A percentile compares a stretch with the other conserved stretches of the same genome.
phyloP scores from a whole-genome alignment of 2,329 filamentous ascomycete genomes.

The Raffaelea arxii region DNA sequence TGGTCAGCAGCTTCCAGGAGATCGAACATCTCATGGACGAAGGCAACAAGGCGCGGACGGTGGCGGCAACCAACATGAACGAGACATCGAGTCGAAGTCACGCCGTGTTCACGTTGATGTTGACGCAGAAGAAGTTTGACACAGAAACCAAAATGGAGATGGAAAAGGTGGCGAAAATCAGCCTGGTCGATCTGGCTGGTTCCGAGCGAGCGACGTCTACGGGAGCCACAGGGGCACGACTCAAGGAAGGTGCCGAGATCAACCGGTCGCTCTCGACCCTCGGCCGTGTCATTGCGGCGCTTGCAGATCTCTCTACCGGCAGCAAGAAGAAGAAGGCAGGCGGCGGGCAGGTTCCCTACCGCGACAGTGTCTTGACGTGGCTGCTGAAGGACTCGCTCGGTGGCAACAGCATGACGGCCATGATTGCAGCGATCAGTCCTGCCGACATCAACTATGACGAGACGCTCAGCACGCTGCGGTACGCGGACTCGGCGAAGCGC shows the following conservation, averaged over 20 bases:
- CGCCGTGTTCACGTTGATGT: slow-evolving; percentile 91
- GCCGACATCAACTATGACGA: slow-evolving; percentile 99
- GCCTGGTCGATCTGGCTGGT: slow-evolving; percentile 92
- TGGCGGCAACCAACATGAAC: slow-evolving; percentile 99
- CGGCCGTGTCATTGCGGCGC: slow-evolving; percentile 90
- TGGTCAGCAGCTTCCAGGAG: slow-evolving; percentile 85
- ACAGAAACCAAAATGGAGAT: slow-evolving; percentile 91
- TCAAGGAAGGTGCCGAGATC: slow-evolving; percentile 98
- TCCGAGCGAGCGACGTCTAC: slow-evolving; percentile 97
- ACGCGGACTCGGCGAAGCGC: slow-evolving; percentile 94
- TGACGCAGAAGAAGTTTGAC: slow-evolving; percentile 90
- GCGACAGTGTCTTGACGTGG: slow-evolving; percentile 96
- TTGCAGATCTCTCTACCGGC: slow-evolving; percentile 80
- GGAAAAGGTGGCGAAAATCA: slow-evolving; percentile 97
- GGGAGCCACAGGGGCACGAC: slow-evolving; percentile 83
- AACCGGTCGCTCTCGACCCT: slow-evolving; percentile 94
- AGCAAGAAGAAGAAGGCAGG: slow-evolving; percentile 72
- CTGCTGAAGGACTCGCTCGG: slow-evolving; percentile 92
- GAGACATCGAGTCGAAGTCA: slow-evolving; percentile 97
- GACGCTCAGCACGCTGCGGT: slow-evolving; percentile 87
- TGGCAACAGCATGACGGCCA: slow-evolving; percentile 98
- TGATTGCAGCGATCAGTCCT: slow-evolving; percentile 98
- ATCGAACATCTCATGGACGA: slow-evolving; percentile 99
- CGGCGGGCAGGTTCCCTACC: slow-evolving; percentile 75
- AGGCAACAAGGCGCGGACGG: slow-evolving; percentile 95